Evolutionary conservation across 495 filamentous ascomycete species (phyloP).

Genomic region (Penicillium pancosmium): DNA sequence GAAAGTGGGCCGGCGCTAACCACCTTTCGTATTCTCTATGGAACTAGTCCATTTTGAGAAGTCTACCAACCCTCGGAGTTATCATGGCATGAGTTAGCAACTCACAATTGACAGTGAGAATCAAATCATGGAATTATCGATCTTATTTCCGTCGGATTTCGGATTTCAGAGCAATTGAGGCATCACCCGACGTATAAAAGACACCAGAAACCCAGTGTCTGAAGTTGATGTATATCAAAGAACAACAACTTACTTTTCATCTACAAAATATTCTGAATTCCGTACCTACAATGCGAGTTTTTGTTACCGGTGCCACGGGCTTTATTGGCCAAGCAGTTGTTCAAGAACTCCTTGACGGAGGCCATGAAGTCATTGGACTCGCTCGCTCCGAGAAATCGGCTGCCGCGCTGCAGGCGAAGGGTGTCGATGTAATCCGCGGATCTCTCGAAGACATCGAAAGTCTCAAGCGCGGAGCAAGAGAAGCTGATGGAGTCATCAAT

Average conservation of each 20-base stretch:
- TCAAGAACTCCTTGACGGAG: constrained; percentile 40
- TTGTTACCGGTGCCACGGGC: constrained; percentile 53
- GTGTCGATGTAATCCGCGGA: constrained; percentile 38
- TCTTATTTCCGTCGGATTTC: no score
- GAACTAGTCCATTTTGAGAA: background rate
- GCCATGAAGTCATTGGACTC: constrained; percentile 48
- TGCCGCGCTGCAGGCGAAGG: constrained; percentile 27
- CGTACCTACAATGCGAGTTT: constrained; percentile 30
- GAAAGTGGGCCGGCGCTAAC: background rate
- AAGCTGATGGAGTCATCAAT: constrained; percentile 47
- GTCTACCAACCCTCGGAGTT: background rate
- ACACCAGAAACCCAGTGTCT: background rate
- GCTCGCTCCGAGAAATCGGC: constrained; percentile 41
- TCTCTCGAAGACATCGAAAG: constrained; percentile 38
- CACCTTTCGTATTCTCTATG: constrained; percentile 1
- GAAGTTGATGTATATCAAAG: background rate
- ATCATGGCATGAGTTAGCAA: background rate
- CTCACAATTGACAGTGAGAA: background rate
- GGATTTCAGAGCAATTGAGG: no score
- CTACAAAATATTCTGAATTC: background rate
- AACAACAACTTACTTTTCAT: background rate
- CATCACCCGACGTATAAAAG: background rate
- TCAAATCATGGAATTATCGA: background rate
- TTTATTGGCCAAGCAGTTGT: constrained; percentile 48
- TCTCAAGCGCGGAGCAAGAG: constrained; percentile 36